These are phyloP conservation scores for Nissolia schottii DNA, from an alignment of 306 rosid species.

Conservation along the genomic window DNA sequence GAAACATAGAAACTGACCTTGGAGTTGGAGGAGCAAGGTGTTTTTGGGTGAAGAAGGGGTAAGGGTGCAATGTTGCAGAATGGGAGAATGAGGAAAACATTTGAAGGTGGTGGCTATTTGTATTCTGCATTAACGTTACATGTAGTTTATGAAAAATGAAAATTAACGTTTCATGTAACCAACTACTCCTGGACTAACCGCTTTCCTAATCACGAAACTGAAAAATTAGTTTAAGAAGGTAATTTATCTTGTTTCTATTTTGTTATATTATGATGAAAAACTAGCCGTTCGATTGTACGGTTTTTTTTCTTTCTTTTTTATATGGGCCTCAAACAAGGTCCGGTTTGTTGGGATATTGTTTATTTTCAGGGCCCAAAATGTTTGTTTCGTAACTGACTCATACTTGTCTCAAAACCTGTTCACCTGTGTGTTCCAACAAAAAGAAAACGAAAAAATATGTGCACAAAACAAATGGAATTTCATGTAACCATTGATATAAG, in stretches of 20 bases:
- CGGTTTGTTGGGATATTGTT: neutral
- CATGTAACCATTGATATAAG: too few relatives aligned
- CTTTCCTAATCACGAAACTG: slow-evolving; percentile 7
- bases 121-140: neutral
- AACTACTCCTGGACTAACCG: slow-evolving; percentile 15
- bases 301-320: too few relatives aligned
- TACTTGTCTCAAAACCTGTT: neutral
- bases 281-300: neutral
- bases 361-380: neutral
- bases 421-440: neutral
- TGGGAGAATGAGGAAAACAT: slow-evolving; percentile 1
- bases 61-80: slow-evolving; percentile 16
- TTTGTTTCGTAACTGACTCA: neutral
- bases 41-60: slow-evolving; percentile 18
- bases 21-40: slow-evolving; percentile 18
- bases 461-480: too few relatives aligned
- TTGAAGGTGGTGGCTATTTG: neutral
- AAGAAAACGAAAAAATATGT: too few relatives aligned
- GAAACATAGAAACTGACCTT: slow-evolving; percentile 43
- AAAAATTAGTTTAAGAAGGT: slow-evolving; percentile 5
- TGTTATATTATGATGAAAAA: neutral
- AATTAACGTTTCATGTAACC: too few relatives aligned
- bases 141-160: too few relatives aligned
- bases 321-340: neutral
- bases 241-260: neutral